Conservation (phyloP, 2,329 filamentous ascomycete species). For the Chaetomiaceae sp. region DNA sequence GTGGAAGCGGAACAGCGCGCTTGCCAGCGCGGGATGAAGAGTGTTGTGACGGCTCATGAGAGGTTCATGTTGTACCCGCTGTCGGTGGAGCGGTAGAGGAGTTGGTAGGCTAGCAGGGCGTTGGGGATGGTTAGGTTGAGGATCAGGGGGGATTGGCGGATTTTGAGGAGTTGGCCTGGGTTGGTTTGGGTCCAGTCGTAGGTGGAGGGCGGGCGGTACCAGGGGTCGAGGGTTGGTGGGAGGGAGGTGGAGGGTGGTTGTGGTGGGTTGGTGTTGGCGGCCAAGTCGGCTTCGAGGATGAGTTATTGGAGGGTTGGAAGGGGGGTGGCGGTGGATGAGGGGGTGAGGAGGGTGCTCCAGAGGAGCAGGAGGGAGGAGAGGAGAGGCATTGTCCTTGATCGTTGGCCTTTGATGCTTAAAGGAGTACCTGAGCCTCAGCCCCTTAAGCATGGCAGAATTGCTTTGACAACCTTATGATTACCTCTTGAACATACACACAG, state of each 20-base stretch:
- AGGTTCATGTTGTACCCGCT: constrained; percentile 29
- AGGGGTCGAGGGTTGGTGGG: constrained; percentile 22
- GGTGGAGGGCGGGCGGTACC: constrained; percentile 20
- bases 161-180: constrained; percentile 33
- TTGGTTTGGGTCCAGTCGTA: constrained; percentile 15
- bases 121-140: constrained; percentile 26
- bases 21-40: constrained; percentile 28
- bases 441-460: not conserved
- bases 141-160: constrained; percentile 29
- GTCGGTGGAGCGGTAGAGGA: constrained; percentile 36
- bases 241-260: constrained; percentile 9
- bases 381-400: not conserved
- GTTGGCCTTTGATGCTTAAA: not conserved
- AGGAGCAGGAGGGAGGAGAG: not conserved
- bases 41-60: constrained; percentile 35
- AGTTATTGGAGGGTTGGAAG: constrained; percentile 1
- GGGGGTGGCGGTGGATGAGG: not conserved
- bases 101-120: constrained; percentile 28
- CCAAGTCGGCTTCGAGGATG: constrained; percentile 9
- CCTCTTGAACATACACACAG: not conserved
- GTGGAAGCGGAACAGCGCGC: constrained; percentile 5
- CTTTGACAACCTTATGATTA: not conserved
- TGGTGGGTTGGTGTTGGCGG: not conserved
- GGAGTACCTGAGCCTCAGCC: not conserved
- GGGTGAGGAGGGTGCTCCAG: not conserved